These are phyloP conservation scores for Chalciporus pseudorubinellus DNA, from an alignment of 768 basidiomycete species.

Conservation along the genomic window DNA sequence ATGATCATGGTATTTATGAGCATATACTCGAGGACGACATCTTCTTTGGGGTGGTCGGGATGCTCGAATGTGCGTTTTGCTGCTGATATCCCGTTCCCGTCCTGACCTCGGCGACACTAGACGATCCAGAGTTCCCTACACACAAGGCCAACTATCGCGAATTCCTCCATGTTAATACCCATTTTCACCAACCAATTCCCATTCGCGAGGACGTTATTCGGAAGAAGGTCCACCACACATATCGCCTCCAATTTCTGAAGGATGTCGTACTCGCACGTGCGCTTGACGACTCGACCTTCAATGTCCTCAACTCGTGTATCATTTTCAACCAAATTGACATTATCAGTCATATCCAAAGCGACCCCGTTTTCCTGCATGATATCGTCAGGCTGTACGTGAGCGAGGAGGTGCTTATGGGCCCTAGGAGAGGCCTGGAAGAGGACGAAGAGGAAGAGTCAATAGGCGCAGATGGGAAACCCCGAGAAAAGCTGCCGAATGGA, in stretches of 20 bases:
- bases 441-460: conserved; percentile 26
- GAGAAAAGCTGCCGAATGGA: conserved; percentile 37
- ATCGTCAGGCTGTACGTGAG: conserved; percentile 76
- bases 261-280: conserved; percentile 96
- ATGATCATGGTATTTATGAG: conserved; percentile 93
- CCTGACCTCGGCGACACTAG: conserved; percentile 40
- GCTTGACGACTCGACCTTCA: conserved; percentile 95
- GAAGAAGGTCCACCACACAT: conserved; percentile 93
- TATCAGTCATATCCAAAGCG: conserved; percentile 82
- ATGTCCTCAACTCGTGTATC: conserved; percentile 94
- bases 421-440: conserved; percentile 30
- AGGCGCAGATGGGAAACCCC: conserved; percentile 39
- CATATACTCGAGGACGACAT: conserved; percentile 91
- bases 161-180: conserved; percentile 79
- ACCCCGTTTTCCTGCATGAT: conserved; percentile 71
- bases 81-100: conserved; percentile 3
- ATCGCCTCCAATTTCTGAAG: conserved; percentile 95
- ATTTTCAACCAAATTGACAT: conserved; percentile 99
- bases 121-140: conserved; percentile 95
- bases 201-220: conserved; percentile 75
- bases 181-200: conserved; percentile 85
- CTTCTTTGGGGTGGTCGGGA: conserved; percentile 90
- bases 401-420: conserved; percentile 57
- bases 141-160: conserved; percentile 97
- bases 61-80: conserved; percentile 86